phyloP scores from a whole-genome alignment of 371 early-diverging fungal genomes.

The Zychaea mexicana region DNA sequence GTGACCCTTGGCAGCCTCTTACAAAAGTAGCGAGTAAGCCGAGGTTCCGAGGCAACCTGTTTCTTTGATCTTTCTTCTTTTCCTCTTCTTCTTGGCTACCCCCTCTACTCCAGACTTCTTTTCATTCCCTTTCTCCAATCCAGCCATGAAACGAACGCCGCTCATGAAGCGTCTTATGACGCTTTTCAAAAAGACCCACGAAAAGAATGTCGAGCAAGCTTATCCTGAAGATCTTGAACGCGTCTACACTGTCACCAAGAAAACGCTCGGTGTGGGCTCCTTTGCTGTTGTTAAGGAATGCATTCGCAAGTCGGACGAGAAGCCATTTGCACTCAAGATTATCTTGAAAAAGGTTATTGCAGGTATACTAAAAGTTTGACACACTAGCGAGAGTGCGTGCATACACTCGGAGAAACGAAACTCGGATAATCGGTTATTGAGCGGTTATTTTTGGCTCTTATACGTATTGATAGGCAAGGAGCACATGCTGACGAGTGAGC shows the following conservation, averaged over 20 bases:
- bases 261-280: conserved; percentile 72
- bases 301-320: conserved; percentile 54
- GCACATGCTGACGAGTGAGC: conserved; percentile 83
- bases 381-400: no score
- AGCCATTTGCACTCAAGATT: conserved; percentile 82
- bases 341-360: conserved; percentile 72
- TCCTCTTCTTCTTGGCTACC: background rate
- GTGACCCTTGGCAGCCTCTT: background rate
- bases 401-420: no score
- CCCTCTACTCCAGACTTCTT: background rate
- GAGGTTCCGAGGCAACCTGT: background rate
- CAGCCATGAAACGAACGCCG: conserved; percentile 35
- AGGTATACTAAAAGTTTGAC: conserved; percentile 40
- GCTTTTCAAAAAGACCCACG: conserved; percentile 53
- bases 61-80: background rate
- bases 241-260: conserved; percentile 51
- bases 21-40: background rate
- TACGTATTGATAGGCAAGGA: conserved; percentile 65
- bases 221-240: conserved; percentile 2
- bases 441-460: background rate
- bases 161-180: conserved; percentile 48
- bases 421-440: conserved; percentile 7
- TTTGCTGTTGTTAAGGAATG: conserved; percentile 84
- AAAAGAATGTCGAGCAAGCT: conserved; percentile 21
- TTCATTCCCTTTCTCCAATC: background rate